Evolutionary conservation across 2,329 filamentous ascomycete genomes (phyloP).

Genomic region (Fusarium illudens): DNA sequence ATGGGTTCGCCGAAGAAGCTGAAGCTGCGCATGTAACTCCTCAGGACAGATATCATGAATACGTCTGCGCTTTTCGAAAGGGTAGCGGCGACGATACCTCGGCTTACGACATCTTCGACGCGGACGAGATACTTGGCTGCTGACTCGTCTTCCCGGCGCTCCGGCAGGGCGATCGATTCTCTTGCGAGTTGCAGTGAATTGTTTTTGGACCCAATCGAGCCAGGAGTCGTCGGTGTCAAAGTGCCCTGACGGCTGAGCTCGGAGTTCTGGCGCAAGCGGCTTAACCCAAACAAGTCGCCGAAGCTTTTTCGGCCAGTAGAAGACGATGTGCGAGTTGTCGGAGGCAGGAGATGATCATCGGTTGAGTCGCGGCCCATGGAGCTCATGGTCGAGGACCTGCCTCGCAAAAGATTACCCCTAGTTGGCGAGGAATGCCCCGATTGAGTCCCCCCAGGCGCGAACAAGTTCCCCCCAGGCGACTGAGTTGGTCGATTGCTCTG

Average conservation of each 20-base stretch:
- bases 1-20: conserved; percentile 96
- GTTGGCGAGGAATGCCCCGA: conserved; percentile 75
- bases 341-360: conserved; percentile 73
- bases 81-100: conserved; percentile 83
- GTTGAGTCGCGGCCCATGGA: conserved; percentile 78
- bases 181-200: conserved; percentile 83
- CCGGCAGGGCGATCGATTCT: conserved; percentile 76
- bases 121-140: conserved; percentile 88
- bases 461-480: conserved; percentile 60
- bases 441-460: conserved; percentile 51
- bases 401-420: conserved; percentile 69
- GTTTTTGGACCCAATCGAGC: conserved; percentile 76
- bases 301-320: conserved; percentile 95
- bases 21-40: conserved; percentile 96
- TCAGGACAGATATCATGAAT: conserved; percentile 83
- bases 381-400: conserved; percentile 88
- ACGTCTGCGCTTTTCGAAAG: conserved; percentile 86
- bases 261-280: conserved; percentile 81
- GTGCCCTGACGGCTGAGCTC: conserved; percentile 76
- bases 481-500: conserved; percentile 33
- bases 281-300: conserved; percentile 83
- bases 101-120: conserved; percentile 80
- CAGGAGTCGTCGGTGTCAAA: conserved; percentile 74
- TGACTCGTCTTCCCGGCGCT: conserved; percentile 86
- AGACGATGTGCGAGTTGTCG: conserved; percentile 78